Percentiles rank a stretch among this genome's conserved stretches.
Evolutionary conservation across 495 filamentous ascomycete genomes (phyloP).

Genomic region (Platismatia glauca): DNA sequence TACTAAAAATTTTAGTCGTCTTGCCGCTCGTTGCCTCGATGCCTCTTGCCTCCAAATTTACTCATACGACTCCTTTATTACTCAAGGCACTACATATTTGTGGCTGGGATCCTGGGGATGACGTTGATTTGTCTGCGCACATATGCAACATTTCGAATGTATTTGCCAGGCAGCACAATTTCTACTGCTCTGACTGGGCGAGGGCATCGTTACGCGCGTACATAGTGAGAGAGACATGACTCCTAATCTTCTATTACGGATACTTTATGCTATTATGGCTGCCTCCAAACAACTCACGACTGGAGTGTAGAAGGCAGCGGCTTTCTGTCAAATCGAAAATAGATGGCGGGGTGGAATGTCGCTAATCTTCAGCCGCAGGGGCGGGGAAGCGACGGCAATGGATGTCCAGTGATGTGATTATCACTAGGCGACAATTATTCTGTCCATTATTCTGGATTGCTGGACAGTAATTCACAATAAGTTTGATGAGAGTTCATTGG

Average conservation of each 20-base stretch:
- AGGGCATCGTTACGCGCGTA: slow-evolving; percentile 11
- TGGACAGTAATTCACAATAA: not conserved
- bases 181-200: not conserved
- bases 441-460: not conserved
- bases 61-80: too few relatives aligned
- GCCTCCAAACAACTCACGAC: not conserved
- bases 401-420: not conserved
- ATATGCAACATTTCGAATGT: not conserved
- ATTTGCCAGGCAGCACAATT: slow-evolving; percentile 5
- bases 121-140: slow-evolving; percentile 1
- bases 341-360: slow-evolving; percentile 16
- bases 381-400: not conserved
- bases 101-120: too few relatives aligned
- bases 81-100: too few relatives aligned
- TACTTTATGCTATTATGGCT: not conserved
- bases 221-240: not conserved
- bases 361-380: slow-evolving; percentile 9
- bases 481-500: not conserved
- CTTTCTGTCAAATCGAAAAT: not conserved
- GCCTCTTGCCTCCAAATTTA: not conserved
- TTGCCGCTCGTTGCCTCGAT: slow-evolving; percentile 6
- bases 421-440: not conserved
- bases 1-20: slow-evolving; percentile 19
- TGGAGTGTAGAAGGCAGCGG: not conserved
- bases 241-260: too few relatives aligned